phyloP scores from a whole-genome alignment of 441 rosid species.

The Pelargonium australe region DNA sequence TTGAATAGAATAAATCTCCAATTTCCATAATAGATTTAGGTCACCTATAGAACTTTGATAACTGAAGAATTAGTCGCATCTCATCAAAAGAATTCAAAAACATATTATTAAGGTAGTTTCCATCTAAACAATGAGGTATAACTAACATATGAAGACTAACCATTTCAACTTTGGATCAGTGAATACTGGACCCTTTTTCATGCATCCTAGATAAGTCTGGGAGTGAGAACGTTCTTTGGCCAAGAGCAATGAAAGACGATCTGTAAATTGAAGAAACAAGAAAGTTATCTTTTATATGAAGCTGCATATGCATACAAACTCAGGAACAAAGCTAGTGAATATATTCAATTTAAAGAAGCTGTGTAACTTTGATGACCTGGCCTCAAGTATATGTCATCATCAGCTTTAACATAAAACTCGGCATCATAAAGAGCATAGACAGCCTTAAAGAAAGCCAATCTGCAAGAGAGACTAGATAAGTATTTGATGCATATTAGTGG shows the following conservation, averaged over 20 bases:
- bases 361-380: slow-evolving; percentile 47
- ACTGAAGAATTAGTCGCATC: background rate
- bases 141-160: slow-evolving; percentile 29
- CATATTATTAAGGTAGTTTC: background rate
- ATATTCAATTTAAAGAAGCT: slow-evolving; percentile 10
- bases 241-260: slow-evolving; percentile 70
- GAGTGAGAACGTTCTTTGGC: slow-evolving; percentile 74
- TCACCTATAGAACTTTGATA: too few species aligned
- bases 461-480: slow-evolving; percentile 22
- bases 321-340: background rate
- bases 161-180: slow-evolving; percentile 81
- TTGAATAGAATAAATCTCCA: too few species aligned
- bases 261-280: slow-evolving; percentile 32
- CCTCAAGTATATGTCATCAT: slow-evolving; percentile 85
- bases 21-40: too few species aligned
- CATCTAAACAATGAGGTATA: background rate
- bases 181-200: slow-evolving; percentile 86
- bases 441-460: slow-evolving; percentile 83
- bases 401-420: slow-evolving; percentile 87
- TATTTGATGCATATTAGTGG: background rate
- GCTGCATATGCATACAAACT: background rate
- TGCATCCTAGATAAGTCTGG: slow-evolving; percentile 86
- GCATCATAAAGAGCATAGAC: slow-evolving; percentile 76
- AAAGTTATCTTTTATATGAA: slow-evolving; percentile 4
- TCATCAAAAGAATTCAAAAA: background rate